Conservation (phyloP, 2,329 filamentous ascomycete genomes). For the Pyrenophora tritici-repentis region DNA sequence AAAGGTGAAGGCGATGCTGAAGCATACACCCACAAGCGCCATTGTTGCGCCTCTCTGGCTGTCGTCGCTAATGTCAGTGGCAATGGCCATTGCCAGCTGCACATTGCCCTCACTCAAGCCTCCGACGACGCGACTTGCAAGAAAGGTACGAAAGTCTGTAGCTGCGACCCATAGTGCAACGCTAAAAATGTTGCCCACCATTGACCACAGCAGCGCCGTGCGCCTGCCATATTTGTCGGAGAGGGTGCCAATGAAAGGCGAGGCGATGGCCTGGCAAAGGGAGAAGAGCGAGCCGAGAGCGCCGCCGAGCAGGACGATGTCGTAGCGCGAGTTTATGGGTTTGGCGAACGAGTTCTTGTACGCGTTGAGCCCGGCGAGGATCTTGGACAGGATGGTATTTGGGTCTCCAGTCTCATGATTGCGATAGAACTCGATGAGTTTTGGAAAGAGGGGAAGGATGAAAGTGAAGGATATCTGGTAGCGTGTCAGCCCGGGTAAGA, state of each 20-base stretch:
- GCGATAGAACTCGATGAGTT: slow-evolving; percentile 94
- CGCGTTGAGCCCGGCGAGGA: slow-evolving; percentile 82
- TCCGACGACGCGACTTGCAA: slow-evolving; percentile 89
- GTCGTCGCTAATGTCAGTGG: slow-evolving; percentile 91
- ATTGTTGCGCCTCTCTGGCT: slow-evolving; percentile 85
- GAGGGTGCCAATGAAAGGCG: slow-evolving; percentile 84
- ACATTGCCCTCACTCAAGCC: slow-evolving; percentile 96
- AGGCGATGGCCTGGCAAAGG: slow-evolving; percentile 87
- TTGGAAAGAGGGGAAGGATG: slow-evolving; percentile 94
- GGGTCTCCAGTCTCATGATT: slow-evolving; percentile 69
- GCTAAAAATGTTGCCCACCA: slow-evolving; percentile 90
- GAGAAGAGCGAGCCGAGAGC: slow-evolving; percentile 93
- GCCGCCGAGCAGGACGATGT: slow-evolving; percentile 92
- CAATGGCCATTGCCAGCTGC: slow-evolving; percentile 93
- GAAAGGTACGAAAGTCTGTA: slow-evolving; percentile 92
- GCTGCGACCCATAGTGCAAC: slow-evolving; percentile 94
- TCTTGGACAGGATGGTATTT: slow-evolving; percentile 73
- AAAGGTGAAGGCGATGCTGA: slow-evolving; percentile 96
- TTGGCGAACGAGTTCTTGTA: slow-evolving; percentile 94
- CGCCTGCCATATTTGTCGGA: slow-evolving; percentile 89
- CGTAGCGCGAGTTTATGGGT: slow-evolving; percentile 94
- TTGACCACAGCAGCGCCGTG: slow-evolving; percentile 84
- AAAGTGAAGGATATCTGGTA: slow-evolving; percentile 96
- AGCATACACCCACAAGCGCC: slow-evolving; percentile 94
- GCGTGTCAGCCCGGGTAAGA: slow-evolving; percentile 14